Percentiles rank a stretch among this genome's conserved stretches.
These are phyloP conservation scores for Ophiocordyceps australis DNA, from an alignment of 2,329 filamentous ascomycete species.

Conservation along the genomic window DNA sequence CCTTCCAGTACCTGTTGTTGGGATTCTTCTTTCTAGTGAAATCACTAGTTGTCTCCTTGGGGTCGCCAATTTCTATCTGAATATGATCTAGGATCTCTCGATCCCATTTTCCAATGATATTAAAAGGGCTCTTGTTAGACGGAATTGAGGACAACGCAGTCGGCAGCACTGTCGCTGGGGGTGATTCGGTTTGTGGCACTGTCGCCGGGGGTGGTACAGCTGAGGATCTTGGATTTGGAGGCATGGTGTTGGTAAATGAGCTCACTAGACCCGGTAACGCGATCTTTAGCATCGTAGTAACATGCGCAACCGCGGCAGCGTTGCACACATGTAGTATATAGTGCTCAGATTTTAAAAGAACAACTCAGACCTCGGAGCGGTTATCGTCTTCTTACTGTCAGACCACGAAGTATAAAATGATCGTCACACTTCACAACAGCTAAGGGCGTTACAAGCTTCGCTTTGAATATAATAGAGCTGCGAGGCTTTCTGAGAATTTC, in stretches of 20 bases:
- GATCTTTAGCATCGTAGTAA: not conserved
- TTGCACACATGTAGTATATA: not conserved
- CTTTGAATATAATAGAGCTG: not conserved
- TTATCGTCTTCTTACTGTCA: not conserved
- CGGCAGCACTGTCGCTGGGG: too few species aligned
- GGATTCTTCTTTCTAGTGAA: slow-evolving; percentile 1
- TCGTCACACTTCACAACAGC: not conserved
- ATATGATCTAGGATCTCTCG: not conserved
- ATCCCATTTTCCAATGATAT: not conserved
- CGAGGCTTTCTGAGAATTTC: not conserved
- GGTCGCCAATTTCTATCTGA: not conserved
- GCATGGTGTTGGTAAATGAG: not conserved
- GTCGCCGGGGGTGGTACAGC: too few species aligned
- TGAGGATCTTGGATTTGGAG: not conserved
- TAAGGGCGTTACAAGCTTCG: not conserved
- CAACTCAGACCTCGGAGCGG: not conserved
- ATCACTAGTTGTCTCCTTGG: not conserved
- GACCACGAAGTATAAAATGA: not conserved
- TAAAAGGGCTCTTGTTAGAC: not conserved
- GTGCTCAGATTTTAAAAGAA: not conserved
- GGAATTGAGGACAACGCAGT: too few species aligned
- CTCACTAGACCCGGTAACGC: not conserved
- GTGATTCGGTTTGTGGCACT: too few species aligned
- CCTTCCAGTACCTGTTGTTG: not conserved
- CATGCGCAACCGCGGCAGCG: not conserved